Conservation (phyloP, 345 rosid species). For the Eucalyptus curtisii region DNA sequence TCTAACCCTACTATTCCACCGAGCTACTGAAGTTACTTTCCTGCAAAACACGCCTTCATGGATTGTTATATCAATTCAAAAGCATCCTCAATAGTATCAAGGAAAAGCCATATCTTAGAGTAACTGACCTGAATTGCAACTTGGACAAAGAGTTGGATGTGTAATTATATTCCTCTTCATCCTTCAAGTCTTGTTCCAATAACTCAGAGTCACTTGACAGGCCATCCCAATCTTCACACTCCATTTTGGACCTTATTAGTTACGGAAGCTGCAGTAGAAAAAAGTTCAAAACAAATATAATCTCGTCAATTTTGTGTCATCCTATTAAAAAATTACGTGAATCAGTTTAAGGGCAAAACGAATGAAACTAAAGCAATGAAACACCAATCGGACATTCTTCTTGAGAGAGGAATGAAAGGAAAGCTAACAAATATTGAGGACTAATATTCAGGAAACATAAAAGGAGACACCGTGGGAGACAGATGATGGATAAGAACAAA, state of each 20-base stretch:
- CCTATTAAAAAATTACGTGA: neutral
- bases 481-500: neutral
- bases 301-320: neutral
- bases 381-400: neutral
- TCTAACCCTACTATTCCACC: slow-evolving; percentile 39
- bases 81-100: neutral
- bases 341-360: neutral
- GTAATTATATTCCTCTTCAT: slow-evolving; percentile 6
- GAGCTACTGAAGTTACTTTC: slow-evolving; percentile 55
- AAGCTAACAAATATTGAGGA: neutral
- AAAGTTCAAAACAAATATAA: neutral
- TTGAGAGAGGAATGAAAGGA: neutral
- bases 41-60: neutral
- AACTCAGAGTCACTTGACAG: slow-evolving; percentile 6
- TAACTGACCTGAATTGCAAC: slow-evolving; percentile 18
- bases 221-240: slow-evolving; percentile 7
- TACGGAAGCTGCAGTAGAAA: neutral
- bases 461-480: neutral
- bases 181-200: neutral
- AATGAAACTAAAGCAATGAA: neutral
- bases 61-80: neutral
- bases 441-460: neutral
- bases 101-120: neutral
- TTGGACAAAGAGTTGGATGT: neutral
- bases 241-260: neutral